Conservation (phyloP, 352 stramenopile species). For the Pythium biforme region DNA sequence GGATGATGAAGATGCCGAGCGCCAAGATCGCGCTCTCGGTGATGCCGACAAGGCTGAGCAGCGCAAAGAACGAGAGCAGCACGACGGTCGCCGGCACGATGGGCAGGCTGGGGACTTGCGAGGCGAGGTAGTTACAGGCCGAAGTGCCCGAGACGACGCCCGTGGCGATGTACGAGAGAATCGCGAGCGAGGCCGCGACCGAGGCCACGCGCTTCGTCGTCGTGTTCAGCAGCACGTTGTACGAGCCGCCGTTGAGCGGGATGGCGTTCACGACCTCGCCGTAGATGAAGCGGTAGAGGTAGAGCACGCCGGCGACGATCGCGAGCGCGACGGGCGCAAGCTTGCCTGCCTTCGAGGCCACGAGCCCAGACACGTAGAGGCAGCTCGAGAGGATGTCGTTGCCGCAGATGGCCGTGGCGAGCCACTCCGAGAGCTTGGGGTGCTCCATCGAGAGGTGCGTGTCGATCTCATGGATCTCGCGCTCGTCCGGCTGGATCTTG, state of each 20-base stretch:
- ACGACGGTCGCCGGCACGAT: conserved; percentile 78
- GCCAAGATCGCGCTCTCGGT: conserved; percentile 91
- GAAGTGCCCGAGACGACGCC: conserved; percentile 88
- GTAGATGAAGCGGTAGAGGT: conserved; percentile 93
- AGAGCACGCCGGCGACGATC: conserved; percentile 88
- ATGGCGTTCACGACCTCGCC: conserved; percentile 92
- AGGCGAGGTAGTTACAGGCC: conserved; percentile 85
- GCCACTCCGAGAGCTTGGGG: conserved; percentile 90
- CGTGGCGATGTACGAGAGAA: conserved; percentile 96
- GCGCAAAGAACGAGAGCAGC: conserved; percentile 91
- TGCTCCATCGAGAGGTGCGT: conserved; percentile 70
- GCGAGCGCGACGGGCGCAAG: conserved; percentile 88
- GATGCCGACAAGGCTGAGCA: conserved; percentile 91
- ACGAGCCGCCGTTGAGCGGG: conserved; percentile 94
- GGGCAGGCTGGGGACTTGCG: conserved; percentile 66
- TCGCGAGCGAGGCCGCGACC: conserved; percentile 91
- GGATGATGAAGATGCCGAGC: conserved; percentile 89
- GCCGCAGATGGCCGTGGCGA: conserved; percentile 93
- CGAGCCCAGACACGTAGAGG: conserved; percentile 87
- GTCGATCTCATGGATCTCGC: conserved; percentile 74
- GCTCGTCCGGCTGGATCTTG: conserved; percentile 53
- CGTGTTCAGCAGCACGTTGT: conserved; percentile 96
- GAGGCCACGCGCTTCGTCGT: conserved; percentile 93
- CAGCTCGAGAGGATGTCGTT: conserved; percentile 96
- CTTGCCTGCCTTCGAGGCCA: conserved; percentile 87